Percentiles rank a stretch among this genome's conserved stretches.
Conservation (phyloP, 352 stramenopile species). For the Thraustochytrium sp. region DNA sequence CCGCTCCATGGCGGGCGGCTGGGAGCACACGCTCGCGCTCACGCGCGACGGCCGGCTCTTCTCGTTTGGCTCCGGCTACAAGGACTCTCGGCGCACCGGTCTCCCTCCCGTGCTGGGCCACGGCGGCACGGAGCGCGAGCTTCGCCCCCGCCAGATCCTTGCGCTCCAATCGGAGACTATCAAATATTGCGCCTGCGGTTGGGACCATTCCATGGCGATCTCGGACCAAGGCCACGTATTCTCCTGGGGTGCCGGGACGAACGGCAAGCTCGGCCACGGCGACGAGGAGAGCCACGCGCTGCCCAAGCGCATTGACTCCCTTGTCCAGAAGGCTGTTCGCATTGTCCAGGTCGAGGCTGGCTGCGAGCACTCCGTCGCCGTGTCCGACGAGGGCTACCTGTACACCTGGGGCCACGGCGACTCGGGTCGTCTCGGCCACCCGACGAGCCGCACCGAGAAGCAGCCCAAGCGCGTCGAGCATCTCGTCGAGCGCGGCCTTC, state of each 20-base stretch:
- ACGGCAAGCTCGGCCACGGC: conserved; percentile 53
- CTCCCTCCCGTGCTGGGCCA: conserved; percentile 50
- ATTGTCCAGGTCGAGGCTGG: conserved; percentile 44
- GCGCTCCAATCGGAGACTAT: conserved; percentile 40
- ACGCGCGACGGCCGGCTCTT: conserved; percentile 48
- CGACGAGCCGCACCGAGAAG: conserved; percentile 35
- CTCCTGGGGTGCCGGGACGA: conserved; percentile 50
- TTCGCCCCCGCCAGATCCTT: conserved; percentile 21
- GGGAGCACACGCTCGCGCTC: conserved; percentile 50
- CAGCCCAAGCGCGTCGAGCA: conserved; percentile 27
- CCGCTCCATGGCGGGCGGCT: conserved; percentile 47
- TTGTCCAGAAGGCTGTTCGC: not conserved
- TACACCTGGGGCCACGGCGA: conserved; percentile 53
- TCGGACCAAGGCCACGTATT: conserved; percentile 44
- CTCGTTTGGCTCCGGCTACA: conserved; percentile 50
- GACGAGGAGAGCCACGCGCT: conserved; percentile 49
- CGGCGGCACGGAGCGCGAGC: conserved; percentile 45
- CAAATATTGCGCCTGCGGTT: conserved; percentile 48
- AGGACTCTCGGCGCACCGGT: conserved; percentile 46
- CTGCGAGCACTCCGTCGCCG: conserved; percentile 43
- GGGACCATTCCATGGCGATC: conserved; percentile 52
- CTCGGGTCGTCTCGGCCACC: conserved; percentile 51
- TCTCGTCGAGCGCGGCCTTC: conserved; percentile 31
- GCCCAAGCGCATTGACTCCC: conserved; percentile 1
- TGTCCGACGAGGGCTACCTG: conserved; percentile 34